Conservation (phyloP, 345 rosid genomes). For the Rhodomyrtus tomentosa region DNA sequence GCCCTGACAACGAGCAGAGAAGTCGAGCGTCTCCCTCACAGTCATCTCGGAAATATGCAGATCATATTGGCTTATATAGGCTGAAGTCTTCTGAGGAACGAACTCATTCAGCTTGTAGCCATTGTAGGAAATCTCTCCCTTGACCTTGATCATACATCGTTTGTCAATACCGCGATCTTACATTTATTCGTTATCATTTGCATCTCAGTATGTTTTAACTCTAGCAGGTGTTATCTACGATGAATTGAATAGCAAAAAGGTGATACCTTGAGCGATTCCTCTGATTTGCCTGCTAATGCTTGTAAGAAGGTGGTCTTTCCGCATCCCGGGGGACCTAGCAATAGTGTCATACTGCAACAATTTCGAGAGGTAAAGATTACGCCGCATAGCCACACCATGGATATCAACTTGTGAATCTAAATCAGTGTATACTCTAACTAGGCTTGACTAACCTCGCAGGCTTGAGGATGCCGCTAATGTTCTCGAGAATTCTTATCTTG, state of each 20-base stretch:
- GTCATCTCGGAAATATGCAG: constrained; percentile 26
- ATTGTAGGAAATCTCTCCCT: constrained; percentile 20
- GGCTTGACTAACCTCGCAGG: constrained; percentile 32
- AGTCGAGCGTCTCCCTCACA: constrained; percentile 24
- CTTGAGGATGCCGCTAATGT: constrained; percentile 31
- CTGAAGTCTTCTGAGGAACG: constrained; percentile 26
- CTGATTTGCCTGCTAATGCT: constrained; percentile 33
- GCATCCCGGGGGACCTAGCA: constrained; percentile 43
- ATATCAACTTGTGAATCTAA: not conserved
- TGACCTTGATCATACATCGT: constrained; percentile 1
- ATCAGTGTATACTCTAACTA: not conserved
- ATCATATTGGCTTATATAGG: constrained; percentile 29
- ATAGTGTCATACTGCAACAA: constrained; percentile 22
- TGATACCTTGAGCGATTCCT: constrained; percentile 28
- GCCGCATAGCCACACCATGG: not conserved
- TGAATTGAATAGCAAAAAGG: not conserved
- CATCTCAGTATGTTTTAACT: not conserved
- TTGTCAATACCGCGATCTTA: not conserved
- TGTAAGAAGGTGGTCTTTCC: constrained; percentile 39
- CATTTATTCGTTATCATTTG: not conserved
- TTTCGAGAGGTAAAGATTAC: not conserved
- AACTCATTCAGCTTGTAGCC: constrained; percentile 22
- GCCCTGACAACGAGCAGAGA: constrained; percentile 30
- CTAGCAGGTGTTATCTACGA: not conserved
- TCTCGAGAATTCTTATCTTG: constrained; percentile 19